Conservation (phyloP, 2,329 filamentous ascomycete genomes). For the Ophiostoma sp. region DNA sequence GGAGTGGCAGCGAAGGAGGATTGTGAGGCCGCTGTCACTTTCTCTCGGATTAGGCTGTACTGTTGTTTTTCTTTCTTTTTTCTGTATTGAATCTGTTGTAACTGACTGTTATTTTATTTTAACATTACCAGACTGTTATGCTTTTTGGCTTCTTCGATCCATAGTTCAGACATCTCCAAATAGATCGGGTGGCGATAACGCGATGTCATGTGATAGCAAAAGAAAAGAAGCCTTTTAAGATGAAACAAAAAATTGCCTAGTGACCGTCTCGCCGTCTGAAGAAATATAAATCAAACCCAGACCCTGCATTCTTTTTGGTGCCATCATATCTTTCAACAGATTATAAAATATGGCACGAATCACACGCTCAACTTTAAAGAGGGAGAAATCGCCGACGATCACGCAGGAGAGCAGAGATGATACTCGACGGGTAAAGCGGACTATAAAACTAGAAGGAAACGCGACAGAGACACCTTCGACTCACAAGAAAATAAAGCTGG, state of each 20-base stretch:
- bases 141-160: not conserved
- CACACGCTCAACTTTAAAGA: not conserved
- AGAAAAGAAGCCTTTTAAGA: not conserved
- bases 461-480: not conserved
- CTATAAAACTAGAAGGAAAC: not conserved
- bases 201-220: slow-evolving; percentile 5
- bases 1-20: too few species aligned
- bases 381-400: not conserved
- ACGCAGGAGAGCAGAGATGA: not conserved
- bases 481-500: slow-evolving; percentile 3
- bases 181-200: slow-evolving; percentile 10
- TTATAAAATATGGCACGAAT: not conserved
- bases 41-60: not conserved
- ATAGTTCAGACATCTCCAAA: not conserved
- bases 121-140: not conserved
- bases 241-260: not conserved
- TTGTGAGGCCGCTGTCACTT: too few species aligned
- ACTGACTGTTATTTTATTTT: not conserved
- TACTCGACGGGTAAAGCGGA: not conserved
- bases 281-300: not conserved
- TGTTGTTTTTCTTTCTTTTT: not conserved
- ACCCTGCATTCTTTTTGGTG: not conserved
- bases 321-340: not conserved
- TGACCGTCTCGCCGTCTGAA: not conserved
- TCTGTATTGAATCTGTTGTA: not conserved